Conservation (phyloP, 768 basidiomycete genomes). For the Boletus barrowsii region DNA sequence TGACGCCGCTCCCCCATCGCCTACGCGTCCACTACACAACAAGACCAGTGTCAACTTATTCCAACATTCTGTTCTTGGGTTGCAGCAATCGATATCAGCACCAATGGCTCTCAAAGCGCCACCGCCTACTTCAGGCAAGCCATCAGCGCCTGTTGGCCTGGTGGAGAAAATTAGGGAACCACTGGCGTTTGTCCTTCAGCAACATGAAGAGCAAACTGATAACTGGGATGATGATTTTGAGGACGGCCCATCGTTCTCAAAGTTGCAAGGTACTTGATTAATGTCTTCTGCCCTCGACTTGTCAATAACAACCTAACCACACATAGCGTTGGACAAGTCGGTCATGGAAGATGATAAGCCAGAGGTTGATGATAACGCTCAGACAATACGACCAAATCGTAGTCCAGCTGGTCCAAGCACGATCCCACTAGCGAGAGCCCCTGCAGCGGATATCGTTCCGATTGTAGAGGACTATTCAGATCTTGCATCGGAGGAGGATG, state of each 20-base stretch:
- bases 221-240: constrained; percentile 99
- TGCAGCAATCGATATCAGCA: constrained; percentile 35
- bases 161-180: constrained; percentile 49
- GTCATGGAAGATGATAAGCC: constrained; percentile 53
- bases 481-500: constrained; percentile 75
- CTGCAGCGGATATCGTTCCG: constrained; percentile 57
- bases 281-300: neutral
- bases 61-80: constrained; percentile 32
- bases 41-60: constrained; percentile 26
- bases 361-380: constrained; percentile 68
- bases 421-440: constrained; percentile 57
- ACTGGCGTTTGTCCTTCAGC: constrained; percentile 60
- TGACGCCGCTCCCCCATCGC: constrained; percentile 45
- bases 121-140: constrained; percentile 17
- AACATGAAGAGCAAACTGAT: constrained; percentile 84
- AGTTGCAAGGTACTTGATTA: constrained; percentile 55
- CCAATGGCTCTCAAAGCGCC: constrained; percentile 26
- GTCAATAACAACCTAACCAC: neutral
- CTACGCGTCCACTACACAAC: constrained; percentile 34
- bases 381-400: constrained; percentile 73
- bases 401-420: constrained; percentile 58
- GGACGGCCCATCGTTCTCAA: constrained; percentile 85
- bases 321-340: constrained; percentile 60
- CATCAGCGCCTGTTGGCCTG: constrained; percentile 27
- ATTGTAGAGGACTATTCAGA: constrained; percentile 94